Conservation (phyloP, 2,329 filamentous ascomycete genomes). For the Alternaria arbusti region DNA sequence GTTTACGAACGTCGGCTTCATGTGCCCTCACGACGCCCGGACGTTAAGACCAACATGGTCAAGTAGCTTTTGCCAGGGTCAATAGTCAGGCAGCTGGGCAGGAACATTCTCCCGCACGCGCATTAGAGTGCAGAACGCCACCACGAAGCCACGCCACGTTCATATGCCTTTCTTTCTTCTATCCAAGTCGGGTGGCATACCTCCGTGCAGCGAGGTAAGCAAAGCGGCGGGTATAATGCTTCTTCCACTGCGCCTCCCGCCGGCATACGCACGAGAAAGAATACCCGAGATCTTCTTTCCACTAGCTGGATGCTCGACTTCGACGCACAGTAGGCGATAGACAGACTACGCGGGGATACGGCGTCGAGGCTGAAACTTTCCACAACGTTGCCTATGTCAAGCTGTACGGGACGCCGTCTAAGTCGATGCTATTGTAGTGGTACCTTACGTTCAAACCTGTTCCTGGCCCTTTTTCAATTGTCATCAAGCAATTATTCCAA, state of each 20-base stretch:
- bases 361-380: neutral
- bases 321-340: neutral
- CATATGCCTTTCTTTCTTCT: neutral
- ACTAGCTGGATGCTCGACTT: neutral
- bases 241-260: conserved; percentile 4
- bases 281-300: neutral
- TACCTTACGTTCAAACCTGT: neutral
- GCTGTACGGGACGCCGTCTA: conserved; percentile 1
- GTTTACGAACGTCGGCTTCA: conserved; percentile 13
- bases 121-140: conserved; percentile 16
- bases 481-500: conserved; percentile 14
- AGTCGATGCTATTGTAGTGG: conserved; percentile 5
- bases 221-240: neutral
- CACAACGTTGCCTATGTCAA: neutral
- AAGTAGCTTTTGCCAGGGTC: neutral
- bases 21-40: conserved; percentile 1
- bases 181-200: neutral
- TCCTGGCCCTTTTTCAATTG: neutral
- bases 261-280: conserved; percentile 8
- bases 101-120: conserved; percentile 21
- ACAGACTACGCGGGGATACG: neutral
- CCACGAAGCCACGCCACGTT: conserved; percentile 2
- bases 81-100: conserved; percentile 11
- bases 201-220: neutral
- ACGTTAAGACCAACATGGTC: conserved; percentile 6